Evolutionary conservation across 179 eudicot species (phyloP), one percentile per base, ranked within the genome.

Genomic region (Drosera spatulata): DNA sequence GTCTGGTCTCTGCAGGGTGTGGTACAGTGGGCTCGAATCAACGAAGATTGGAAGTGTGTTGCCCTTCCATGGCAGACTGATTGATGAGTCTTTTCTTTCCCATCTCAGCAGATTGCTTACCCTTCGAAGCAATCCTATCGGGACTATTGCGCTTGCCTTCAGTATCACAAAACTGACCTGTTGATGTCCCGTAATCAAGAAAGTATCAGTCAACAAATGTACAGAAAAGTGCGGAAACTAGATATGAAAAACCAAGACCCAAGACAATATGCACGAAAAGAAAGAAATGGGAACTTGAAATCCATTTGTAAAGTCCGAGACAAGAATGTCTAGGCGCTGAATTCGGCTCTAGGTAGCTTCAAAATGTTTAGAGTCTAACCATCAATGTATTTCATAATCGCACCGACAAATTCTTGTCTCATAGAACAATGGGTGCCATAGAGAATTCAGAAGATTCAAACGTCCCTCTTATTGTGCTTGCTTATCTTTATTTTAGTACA

Each of bases 111-210:
- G 67, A 77, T 94, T 85, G 55, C 99, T 94, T 46, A 81, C 66
- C 66, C 94, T 69, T 11, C 63, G 71, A 0, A 94, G 79, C 64
- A 94, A 57, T 14, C 43, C 47, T 4, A 80, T 59, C 0, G 94
- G 94, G 61, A 85, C 81, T 58, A 94, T 87, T 63, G 97, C 96
- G 15, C 96, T 83, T 47, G 90, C 77, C 79, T 94, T 94, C 75
- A 83, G 87, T 42, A 79, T 79, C 51, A 82, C 81, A 65, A 72
- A 87, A 69, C 97, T 90, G 5, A 86, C 88, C 97, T 90, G 75
- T 22, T 22, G 33, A 22, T 22, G 33, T 22, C 33, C 33, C 33
- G 33, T 22, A 22, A 22, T 22, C 43, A 67, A 14, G 41, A 44
- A 58, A 39, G 13, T 5, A n/a, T 2, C 13, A 51, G 4, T 7